These are phyloP conservation scores for Thamnidium elegans DNA, from an alignment of 192 early-diverging fungal genomes.

Conservation along the genomic window DNA sequence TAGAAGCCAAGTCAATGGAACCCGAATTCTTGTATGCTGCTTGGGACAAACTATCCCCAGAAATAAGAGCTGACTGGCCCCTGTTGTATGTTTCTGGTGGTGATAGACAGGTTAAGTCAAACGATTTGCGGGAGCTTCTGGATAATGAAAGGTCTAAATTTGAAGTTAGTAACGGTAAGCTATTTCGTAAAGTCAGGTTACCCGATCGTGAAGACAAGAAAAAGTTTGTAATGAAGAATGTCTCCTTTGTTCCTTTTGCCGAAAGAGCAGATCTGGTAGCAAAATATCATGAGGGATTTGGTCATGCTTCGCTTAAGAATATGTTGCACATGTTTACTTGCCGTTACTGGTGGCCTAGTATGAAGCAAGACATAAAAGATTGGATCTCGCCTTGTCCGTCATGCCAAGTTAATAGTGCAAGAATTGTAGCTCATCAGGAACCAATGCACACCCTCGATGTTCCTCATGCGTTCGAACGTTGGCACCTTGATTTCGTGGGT, in stretches of 20 bases:
- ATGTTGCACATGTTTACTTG: background rate
- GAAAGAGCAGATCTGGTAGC: background rate
- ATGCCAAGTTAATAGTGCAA: background rate
- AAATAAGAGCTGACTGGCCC: slow-evolving; percentile 3
- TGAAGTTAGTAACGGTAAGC: background rate
- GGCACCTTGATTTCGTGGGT: slow-evolving; percentile 16
- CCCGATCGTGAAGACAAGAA: background rate
- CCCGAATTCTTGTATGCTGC: slow-evolving; percentile 1
- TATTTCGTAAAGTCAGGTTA: background rate
- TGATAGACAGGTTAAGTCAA: background rate
- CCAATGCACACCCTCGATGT: slow-evolving; percentile 2
- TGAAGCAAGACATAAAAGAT: background rate
- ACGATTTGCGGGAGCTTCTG: background rate
- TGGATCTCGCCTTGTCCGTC: slow-evolving; percentile 2
- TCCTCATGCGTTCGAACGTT: background rate
- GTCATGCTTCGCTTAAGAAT: background rate
- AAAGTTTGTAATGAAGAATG: background rate
- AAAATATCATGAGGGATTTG: background rate
- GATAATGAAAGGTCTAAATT: background rate
- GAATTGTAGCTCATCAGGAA: background rate
- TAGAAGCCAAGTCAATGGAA: background rate
- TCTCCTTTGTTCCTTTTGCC: background rate
- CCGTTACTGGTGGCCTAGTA: slow-evolving; percentile 10
- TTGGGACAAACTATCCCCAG: background rate
- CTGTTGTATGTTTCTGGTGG: background rate